Evolutionary conservation across 306 rosid species (phyloP).

Genomic region (Trifolium repens): DNA sequence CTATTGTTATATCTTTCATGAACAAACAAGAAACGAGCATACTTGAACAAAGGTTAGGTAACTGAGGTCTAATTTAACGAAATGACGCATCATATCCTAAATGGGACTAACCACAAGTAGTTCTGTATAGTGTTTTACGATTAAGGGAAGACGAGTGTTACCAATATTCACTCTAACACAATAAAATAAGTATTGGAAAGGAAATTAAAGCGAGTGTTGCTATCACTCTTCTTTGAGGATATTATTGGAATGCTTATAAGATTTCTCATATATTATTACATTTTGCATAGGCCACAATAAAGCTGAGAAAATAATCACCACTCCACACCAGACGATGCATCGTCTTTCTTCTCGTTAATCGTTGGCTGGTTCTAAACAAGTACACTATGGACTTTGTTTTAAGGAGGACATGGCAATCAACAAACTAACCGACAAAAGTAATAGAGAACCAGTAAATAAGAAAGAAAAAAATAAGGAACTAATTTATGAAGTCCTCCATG

Average conservation of each 20-base stretch:
- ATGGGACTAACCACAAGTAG: constrained; percentile 21
- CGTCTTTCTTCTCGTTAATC: constrained; percentile 8
- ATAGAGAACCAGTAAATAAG: background rate
- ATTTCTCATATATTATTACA: constrained; percentile 16
- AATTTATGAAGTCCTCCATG: constrained; percentile 3
- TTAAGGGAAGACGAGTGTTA: background rate
- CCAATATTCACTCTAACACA: background rate
- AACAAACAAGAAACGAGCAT: constrained; percentile 15
- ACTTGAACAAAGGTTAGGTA: constrained; percentile 1
- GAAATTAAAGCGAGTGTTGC: background rate
- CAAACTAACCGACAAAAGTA: constrained; percentile 26
- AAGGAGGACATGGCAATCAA: constrained; percentile 13
- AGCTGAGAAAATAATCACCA: constrained; percentile 19
- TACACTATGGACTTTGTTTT: background rate
- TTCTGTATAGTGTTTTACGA: background rate
- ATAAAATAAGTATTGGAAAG: background rate
- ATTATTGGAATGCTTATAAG: background rate
- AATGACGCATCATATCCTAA: constrained; percentile 5
- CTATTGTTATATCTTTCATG: constrained; percentile 3
- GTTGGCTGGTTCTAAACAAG: constrained; percentile 17
- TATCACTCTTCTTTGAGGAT: constrained; percentile 5
- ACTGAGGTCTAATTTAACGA: constrained; percentile 14
- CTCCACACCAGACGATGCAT: no score
- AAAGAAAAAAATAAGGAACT: constrained; percentile 5
- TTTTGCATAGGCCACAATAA: background rate